phyloP scores from a whole-genome alignment of 768 basidiomycete genomes.

The Leucosporidium creatinivorum region DNA sequence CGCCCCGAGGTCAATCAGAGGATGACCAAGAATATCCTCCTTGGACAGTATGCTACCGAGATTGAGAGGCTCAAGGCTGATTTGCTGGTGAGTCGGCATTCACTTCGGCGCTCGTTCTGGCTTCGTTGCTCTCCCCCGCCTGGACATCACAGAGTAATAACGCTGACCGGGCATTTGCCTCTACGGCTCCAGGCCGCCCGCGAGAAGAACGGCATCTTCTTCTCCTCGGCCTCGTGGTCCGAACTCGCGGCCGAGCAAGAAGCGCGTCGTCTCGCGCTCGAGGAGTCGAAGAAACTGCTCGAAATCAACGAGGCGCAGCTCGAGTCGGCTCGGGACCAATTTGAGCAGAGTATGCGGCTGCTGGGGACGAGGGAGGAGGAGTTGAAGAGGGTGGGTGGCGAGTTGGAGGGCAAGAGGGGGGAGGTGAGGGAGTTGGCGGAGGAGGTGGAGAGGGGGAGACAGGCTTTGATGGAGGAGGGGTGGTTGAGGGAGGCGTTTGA shows the following conservation, averaged over 20 bases:
- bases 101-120: conserved; percentile 4
- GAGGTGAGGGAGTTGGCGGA: conserved; percentile 52
- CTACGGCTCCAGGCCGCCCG: conserved; percentile 56
- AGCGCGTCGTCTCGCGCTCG: conserved; percentile 63
- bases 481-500: conserved; percentile 70
- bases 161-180: neutral
- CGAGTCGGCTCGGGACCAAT: conserved; percentile 72
- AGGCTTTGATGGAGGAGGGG: conserved; percentile 67
- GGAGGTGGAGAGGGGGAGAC: conserved; percentile 56
- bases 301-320: conserved; percentile 78
- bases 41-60: conserved; percentile 89
- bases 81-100: conserved; percentile 45
- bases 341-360: conserved; percentile 76
- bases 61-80: conserved; percentile 89
- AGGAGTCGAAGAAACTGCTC: conserved; percentile 74
- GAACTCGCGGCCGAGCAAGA: conserved; percentile 73
- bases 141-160: too few species aligned
- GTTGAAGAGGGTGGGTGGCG: conserved; percentile 56
- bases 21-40: conserved; percentile 79
- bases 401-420: conserved; percentile 51
- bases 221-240: conserved; percentile 83
- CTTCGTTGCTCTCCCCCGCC: too few species aligned
- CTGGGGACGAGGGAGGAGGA: conserved; percentile 70
- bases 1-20: conserved; percentile 92
- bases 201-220: conserved; percentile 93